A percentile compares a stretch with the other conserved stretches of the same genome.
Evolutionary conservation across 148 eudicot species (phyloP).

Genomic region (Tetragonia tetragonoides): DNA sequence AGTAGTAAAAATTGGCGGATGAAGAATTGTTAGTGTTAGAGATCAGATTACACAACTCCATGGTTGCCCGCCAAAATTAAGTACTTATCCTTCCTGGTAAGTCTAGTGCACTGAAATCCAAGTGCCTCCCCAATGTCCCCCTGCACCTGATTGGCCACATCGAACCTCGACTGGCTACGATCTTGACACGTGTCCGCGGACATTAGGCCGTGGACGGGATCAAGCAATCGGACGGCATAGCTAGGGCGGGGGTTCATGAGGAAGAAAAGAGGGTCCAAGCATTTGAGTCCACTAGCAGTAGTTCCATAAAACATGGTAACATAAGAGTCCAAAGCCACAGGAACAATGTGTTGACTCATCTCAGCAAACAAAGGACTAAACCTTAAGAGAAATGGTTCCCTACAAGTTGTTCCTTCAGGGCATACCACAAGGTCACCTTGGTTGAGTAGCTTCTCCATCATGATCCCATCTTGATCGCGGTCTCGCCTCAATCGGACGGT

Average conservation of each 20-base stretch:
- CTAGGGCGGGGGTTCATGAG: slow-evolving; percentile 67
- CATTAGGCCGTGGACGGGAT: slow-evolving; percentile 27
- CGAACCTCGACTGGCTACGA: slow-evolving; percentile 30
- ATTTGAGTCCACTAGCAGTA: slow-evolving; percentile 68
- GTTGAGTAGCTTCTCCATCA: slow-evolving; percentile 47
- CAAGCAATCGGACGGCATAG: slow-evolving; percentile 51
- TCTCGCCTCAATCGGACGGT: slow-evolving; percentile 57
- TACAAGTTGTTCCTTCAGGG: slow-evolving; percentile 91
- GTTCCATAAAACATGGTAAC: slow-evolving; percentile 84
- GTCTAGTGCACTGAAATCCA: slow-evolving; percentile 59
- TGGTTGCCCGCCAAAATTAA: slow-evolving; percentile 78
- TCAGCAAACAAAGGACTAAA: slow-evolving; percentile 77
- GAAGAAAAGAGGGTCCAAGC: slow-evolving; percentile 69
- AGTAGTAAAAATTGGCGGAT: too few species aligned
- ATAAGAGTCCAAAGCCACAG: slow-evolving; percentile 57
- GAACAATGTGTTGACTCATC: slow-evolving; percentile 56
- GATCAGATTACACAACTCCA: slow-evolving; percentile 40
- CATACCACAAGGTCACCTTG: slow-evolving; percentile 66
- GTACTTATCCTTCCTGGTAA: slow-evolving; percentile 88
- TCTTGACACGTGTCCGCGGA: slow-evolving; percentile 14
- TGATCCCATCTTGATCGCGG: slow-evolving; percentile 44
- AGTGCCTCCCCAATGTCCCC: slow-evolving; percentile 55
- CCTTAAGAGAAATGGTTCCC: slow-evolving; percentile 75
- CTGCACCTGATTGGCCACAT: slow-evolving; percentile 74
- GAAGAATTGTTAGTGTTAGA: too few species aligned